Conservation (phyloP, 352 stramenopile genomes). For the Chrysophaeum taylorii region DNA sequence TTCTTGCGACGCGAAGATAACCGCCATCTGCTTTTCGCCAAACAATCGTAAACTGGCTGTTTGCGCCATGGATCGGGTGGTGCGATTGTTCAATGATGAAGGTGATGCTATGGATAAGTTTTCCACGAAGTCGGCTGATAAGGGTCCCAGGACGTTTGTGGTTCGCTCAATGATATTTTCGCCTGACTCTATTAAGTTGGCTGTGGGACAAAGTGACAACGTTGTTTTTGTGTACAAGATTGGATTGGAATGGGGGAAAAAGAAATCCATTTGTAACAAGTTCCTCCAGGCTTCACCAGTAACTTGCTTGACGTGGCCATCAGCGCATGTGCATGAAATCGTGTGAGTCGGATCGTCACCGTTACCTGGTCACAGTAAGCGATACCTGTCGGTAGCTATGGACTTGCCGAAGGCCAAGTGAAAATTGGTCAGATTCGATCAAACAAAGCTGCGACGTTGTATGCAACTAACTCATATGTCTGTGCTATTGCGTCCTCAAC, state of each 20-base stretch:
- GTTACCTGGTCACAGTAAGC: too few relatives aligned
- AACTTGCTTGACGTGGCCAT: slow-evolving; percentile 75
- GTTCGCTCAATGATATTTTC: slow-evolving; percentile 78
- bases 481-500: slow-evolving; percentile 53
- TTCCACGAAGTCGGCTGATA: slow-evolving; percentile 83
- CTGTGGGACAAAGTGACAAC: slow-evolving; percentile 86
- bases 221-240: slow-evolving; percentile 94
- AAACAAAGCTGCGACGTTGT: slow-evolving; percentile 79
- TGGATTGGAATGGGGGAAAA: slow-evolving; percentile 78
- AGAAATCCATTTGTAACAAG: slow-evolving; percentile 92
- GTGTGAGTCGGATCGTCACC: too few relatives aligned
- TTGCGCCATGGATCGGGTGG: slow-evolving; percentile 79
- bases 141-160: slow-evolving; percentile 82
- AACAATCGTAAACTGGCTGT: slow-evolving; percentile 81
- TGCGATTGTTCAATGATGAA: slow-evolving; percentile 78
- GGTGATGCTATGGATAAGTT: slow-evolving; percentile 86
- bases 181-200: slow-evolving; percentile 79
- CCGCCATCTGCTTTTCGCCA: slow-evolving; percentile 73
- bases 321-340: slow-evolving; percentile 56
- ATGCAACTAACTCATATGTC: slow-evolving; percentile 66
- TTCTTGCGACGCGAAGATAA: slow-evolving; percentile 67
- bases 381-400: slow-evolving; percentile 48
- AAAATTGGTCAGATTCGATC: slow-evolving; percentile 78
- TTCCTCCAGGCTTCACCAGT: slow-evolving; percentile 68
- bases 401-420: slow-evolving; percentile 77